Evolutionary conservation across 108 stramenopile genomes (phyloP).

Genomic region (Parietichytrium sp.): DNA sequence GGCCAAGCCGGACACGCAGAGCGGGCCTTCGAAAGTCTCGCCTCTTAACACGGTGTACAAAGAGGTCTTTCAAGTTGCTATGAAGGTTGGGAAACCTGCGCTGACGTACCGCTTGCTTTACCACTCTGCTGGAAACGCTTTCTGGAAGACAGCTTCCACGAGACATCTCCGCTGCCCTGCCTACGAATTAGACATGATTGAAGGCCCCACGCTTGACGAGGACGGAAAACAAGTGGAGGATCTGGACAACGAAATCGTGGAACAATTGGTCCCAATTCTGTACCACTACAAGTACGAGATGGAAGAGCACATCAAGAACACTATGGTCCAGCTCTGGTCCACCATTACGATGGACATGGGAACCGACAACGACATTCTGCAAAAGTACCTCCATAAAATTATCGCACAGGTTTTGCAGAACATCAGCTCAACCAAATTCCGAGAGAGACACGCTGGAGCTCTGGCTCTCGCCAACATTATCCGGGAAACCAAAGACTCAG

Average conservation of each 20-base stretch:
- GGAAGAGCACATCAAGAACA: neutral
- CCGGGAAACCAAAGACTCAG: neutral
- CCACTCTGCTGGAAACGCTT: neutral
- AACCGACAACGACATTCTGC: neutral
- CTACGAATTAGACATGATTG: neutral
- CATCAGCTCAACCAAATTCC: constrained; percentile 17
- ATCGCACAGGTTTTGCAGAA: neutral
- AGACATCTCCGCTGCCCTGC: neutral
- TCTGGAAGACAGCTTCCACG: constrained; percentile 23
- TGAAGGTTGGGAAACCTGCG: neutral
- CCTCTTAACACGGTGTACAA: constrained; percentile 7
- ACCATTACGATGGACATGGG: neutral
- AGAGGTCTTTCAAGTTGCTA: constrained; percentile 4
- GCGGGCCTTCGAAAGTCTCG: neutral
- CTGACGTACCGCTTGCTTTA: constrained; percentile 20
- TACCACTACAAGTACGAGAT: constrained; percentile 11
- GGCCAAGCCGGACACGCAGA: too few species aligned
- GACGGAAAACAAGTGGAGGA: neutral
- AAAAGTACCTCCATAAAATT: neutral
- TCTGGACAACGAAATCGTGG: neutral
- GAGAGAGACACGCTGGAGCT: constrained; percentile 24
- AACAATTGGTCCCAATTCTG: neutral
- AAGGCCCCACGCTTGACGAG: neutral
- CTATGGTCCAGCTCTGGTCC: constrained; percentile 13
- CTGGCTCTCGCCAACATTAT: neutral